Evolutionary conservation across 2,329 filamentous ascomycete species (phyloP).

Genomic region (Coleophoma crateriformis): DNA sequence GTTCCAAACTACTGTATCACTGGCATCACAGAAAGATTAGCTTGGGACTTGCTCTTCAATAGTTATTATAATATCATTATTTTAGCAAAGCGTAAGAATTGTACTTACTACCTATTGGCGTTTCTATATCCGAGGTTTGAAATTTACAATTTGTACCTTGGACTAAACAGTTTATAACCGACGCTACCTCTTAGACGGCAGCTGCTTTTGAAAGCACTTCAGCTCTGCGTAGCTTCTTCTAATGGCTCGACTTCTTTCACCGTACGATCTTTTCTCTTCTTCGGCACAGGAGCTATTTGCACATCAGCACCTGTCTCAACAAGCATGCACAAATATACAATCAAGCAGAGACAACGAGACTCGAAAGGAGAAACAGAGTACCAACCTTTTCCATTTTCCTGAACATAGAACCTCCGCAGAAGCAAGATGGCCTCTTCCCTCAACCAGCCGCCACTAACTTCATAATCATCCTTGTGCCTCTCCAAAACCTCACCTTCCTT

Average conservation of each 20-base stretch:
- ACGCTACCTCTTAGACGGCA: too few relatives aligned
- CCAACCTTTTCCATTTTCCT: slow-evolving; percentile 89
- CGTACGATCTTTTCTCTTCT: slow-evolving; percentile 24
- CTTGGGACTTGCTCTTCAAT: too few relatives aligned
- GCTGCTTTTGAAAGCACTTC: too few relatives aligned
- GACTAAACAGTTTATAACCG: too few relatives aligned
- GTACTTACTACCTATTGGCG: too few relatives aligned
- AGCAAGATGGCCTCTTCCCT: slow-evolving; percentile 91
- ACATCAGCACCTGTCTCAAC: slow-evolving; percentile 3
- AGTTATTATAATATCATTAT: too few relatives aligned
- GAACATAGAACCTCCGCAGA: slow-evolving; percentile 90
- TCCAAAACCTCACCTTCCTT: not conserved
- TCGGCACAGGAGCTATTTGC: slow-evolving; percentile 24
- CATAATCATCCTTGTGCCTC: slow-evolving; percentile 71
- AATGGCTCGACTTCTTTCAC: slow-evolving; percentile 24
- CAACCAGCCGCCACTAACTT: slow-evolving; percentile 81
- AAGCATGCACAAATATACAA: not conserved
- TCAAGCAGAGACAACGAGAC: not conserved
- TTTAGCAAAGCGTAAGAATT: too few relatives aligned
- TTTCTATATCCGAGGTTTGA: too few relatives aligned
- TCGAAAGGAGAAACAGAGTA: slow-evolving; percentile 3
- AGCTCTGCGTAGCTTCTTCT: too few relatives aligned
- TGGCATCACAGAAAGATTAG: too few relatives aligned
- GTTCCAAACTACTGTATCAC: too few relatives aligned
- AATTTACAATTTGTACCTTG: too few relatives aligned